Percentiles rank a stretch among this genome's conserved stretches.
Conservation (phyloP, 2,329 filamentous ascomycete species). For the Leptographium wingfieldii region DNA sequence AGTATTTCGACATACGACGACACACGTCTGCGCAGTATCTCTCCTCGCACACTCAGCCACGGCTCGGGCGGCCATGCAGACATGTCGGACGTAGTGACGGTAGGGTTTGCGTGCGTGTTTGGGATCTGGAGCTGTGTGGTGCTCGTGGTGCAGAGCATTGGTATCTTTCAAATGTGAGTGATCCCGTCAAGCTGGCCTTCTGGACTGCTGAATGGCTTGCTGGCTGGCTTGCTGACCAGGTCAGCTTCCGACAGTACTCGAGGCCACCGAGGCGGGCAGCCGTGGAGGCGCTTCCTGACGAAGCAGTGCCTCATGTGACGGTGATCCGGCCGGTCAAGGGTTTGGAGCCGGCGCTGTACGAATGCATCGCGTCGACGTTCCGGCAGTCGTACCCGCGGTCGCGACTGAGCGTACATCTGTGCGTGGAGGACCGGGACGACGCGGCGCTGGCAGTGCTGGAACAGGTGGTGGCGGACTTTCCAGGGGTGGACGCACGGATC, state of each 20-base stretch:
- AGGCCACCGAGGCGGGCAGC: conserved; percentile 33
- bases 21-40: not conserved
- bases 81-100: conserved; percentile 6
- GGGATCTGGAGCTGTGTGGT: conserved; percentile 38
- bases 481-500: conserved; percentile 63
- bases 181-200: not conserved
- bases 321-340: conserved; percentile 90
- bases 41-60: not conserved
- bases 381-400: conserved; percentile 65
- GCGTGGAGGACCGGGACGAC: conserved; percentile 62
- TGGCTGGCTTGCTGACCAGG: not conserved
- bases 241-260: conserved; percentile 42
- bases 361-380: conserved; percentile 81
- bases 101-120: conserved; percentile 6
- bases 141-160: conserved; percentile 41
- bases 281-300: conserved; percentile 34
- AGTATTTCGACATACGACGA: too few species aligned
- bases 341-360: conserved; percentile 77
- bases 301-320: conserved; percentile 66
- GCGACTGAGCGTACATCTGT: conserved; percentile 71
- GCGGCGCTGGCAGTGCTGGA: conserved; percentile 64
- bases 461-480: conserved; percentile 60
- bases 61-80: not conserved
- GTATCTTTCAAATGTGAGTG: conserved; percentile 41
- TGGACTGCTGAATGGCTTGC: not conserved